Evolutionary conservation across 306 rosid species (phyloP).

Genomic region (Begonia fuchsioides): DNA sequence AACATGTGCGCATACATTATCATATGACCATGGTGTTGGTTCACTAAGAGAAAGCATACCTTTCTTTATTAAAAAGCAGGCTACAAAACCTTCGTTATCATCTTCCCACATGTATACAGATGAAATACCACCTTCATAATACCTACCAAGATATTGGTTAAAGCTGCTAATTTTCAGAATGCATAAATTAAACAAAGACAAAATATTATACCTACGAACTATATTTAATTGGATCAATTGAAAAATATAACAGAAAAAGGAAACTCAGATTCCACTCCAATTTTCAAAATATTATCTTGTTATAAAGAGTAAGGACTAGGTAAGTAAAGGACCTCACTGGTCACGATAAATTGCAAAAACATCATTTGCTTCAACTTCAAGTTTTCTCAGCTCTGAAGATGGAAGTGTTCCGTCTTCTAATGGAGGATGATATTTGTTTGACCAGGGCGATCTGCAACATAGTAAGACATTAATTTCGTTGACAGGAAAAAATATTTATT

Average conservation of each 20-base stretch:
- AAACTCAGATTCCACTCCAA: neutral
- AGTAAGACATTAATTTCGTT: neutral
- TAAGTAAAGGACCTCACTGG: constrained; percentile 99
- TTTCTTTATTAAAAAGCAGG: constrained; percentile 87
- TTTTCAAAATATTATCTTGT: constrained; percentile 7
- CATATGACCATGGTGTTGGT: constrained; percentile 7
- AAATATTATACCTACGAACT: constrained; percentile 6
- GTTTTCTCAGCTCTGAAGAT: constrained; percentile 64
- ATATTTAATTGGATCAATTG: constrained; percentile 2
- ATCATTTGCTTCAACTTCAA: constrained; percentile 89
- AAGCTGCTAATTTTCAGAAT: constrained; percentile 21
- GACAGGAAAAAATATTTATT: neutral
- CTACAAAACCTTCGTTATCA: constrained; percentile 73
- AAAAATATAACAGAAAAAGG: neutral
- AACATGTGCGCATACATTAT: constrained; percentile 2
- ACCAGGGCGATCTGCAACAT: constrained; percentile 84
- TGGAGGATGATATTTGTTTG: constrained; percentile 74
- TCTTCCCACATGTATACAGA: constrained; percentile 99
- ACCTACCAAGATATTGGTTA: constrained; percentile 54
- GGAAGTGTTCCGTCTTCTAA: constrained; percentile 85
- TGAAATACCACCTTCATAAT: constrained; percentile 98
- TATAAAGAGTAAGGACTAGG: constrained; percentile 27
- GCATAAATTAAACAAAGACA: constrained; percentile 1
- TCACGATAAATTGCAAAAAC: constrained; percentile 89
- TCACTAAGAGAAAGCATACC: constrained; percentile 28